Evolutionary conservation across 192 early-diverging fungal genomes (phyloP).

Genomic region (Chytriomyces confervae): DNA sequence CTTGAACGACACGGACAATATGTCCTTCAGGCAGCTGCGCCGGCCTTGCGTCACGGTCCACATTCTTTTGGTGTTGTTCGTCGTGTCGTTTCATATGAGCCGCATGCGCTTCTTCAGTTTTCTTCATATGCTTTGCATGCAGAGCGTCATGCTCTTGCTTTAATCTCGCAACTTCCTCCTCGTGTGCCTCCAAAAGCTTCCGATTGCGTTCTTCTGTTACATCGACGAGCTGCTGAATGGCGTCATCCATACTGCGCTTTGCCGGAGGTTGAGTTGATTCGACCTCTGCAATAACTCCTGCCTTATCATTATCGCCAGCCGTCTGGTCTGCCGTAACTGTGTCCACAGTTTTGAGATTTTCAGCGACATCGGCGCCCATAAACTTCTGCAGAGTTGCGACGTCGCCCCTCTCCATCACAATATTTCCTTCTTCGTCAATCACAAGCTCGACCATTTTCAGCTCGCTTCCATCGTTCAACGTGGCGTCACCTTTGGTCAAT

Average conservation of each 20-base stretch:
- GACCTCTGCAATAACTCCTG: background rate
- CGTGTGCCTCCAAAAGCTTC: background rate
- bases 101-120: background rate
- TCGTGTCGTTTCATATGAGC: background rate
- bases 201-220: background rate
- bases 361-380: background rate
- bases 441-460: constrained; percentile 13
- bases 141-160: background rate
- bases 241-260: background rate
- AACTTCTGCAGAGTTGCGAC: background rate
- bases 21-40: background rate
- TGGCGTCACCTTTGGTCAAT: background rate
- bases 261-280: background rate
- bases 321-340: background rate
- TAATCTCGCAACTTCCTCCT: background rate
- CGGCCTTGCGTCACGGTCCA: background rate
- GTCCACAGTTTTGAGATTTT: background rate
- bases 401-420: background rate
- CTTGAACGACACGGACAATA: background rate
- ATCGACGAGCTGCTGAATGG: background rate
- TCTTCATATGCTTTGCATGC: background rate
- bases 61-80: background rate
- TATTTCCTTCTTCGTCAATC: constrained; percentile 24
- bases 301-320: background rate
- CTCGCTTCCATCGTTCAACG: background rate